Evolutionary conservation across 2,329 filamentous ascomycete genomes (phyloP).

Genomic region (Seiridium unicorne): DNA sequence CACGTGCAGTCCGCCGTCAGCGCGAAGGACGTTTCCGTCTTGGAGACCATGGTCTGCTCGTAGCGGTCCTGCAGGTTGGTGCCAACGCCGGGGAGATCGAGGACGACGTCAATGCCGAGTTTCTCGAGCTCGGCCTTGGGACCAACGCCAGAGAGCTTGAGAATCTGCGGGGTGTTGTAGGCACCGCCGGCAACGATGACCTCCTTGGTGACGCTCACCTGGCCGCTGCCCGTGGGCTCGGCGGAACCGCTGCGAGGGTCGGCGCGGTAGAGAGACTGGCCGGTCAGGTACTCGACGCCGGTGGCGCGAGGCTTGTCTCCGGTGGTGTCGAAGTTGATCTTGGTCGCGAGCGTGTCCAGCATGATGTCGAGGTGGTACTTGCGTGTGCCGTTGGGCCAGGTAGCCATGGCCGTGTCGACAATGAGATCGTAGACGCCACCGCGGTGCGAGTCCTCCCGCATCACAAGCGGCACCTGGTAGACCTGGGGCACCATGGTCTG

Average conservation of each 20-base stretch:
- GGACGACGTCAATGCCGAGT: conserved; percentile 48
- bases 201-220: conserved; percentile 35
- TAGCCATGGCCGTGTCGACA: conserved; percentile 34
- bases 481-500: conserved; percentile 35
- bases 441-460: conserved; percentile 38
- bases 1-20: conserved; percentile 28
- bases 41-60: conserved; percentile 40
- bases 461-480: conserved; percentile 51
- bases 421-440: conserved; percentile 47
- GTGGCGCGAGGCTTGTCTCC: conserved; percentile 30
- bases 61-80: conserved; percentile 59
- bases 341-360: conserved; percentile 37
- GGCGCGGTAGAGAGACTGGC: conserved; percentile 38
- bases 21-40: conserved; percentile 31
- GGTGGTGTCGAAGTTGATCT: conserved; percentile 34
- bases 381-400: conserved; percentile 38
- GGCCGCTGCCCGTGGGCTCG: conserved; percentile 18
- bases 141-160: conserved; percentile 45
- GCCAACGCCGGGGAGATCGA: conserved; percentile 62
- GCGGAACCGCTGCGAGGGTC: conserved; percentile 32
- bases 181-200: conserved; percentile 48
- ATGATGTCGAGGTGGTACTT: conserved; percentile 38
- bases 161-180: conserved; percentile 44
- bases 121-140: conserved; percentile 34
- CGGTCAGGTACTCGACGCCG: conserved; percentile 39